Conservation (phyloP, 768 basidiomycete species). For the Calocera viscosa region DNA sequence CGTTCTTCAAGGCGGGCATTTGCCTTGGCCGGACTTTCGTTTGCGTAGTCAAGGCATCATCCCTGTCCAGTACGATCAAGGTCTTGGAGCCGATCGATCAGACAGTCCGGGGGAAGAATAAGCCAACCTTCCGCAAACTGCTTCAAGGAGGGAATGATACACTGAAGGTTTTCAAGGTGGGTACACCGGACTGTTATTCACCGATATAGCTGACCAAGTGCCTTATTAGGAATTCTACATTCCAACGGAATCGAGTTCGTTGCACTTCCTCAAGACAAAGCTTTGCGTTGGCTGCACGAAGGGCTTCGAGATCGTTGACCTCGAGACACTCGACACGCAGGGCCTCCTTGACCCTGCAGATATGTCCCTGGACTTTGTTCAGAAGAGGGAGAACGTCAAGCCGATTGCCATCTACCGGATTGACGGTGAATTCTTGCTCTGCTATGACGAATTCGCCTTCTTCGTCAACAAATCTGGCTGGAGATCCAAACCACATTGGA, state of each 20-base stretch:
- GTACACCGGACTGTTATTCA: constrained; percentile 18
- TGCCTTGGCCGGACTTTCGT: constrained; percentile 86
- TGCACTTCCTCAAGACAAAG: constrained; percentile 94
- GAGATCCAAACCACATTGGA: constrained; percentile 79
- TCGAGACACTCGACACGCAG: constrained; percentile 94
- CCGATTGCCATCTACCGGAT: constrained; percentile 97
- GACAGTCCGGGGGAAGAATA: constrained; percentile 58
- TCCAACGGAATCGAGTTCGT: constrained; percentile 89
- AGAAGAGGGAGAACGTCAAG: constrained; percentile 72
- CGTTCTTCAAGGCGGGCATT: constrained; percentile 93
- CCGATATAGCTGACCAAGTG: not conserved
- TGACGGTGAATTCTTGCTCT: constrained; percentile 89
- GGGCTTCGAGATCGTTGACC: constrained; percentile 96
- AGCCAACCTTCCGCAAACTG: constrained; percentile 89
- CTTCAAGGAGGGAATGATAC: constrained; percentile 93
- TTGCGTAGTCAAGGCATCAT: constrained; percentile 92
- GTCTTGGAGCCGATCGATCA: constrained; percentile 93
- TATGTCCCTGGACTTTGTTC: constrained; percentile 81
- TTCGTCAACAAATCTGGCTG: constrained; percentile 96
- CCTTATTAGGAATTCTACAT: constrained; percentile 85
- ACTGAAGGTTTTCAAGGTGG: constrained; percentile 76
- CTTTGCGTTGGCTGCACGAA: constrained; percentile 94
- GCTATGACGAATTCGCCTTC: constrained; percentile 99
- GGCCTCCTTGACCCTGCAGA: constrained; percentile 89
- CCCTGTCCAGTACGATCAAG: constrained; percentile 94